These are phyloP conservation scores for Pythium monospermum DNA, from an alignment of 352 stramenopile species.

Conservation along the genomic window DNA sequence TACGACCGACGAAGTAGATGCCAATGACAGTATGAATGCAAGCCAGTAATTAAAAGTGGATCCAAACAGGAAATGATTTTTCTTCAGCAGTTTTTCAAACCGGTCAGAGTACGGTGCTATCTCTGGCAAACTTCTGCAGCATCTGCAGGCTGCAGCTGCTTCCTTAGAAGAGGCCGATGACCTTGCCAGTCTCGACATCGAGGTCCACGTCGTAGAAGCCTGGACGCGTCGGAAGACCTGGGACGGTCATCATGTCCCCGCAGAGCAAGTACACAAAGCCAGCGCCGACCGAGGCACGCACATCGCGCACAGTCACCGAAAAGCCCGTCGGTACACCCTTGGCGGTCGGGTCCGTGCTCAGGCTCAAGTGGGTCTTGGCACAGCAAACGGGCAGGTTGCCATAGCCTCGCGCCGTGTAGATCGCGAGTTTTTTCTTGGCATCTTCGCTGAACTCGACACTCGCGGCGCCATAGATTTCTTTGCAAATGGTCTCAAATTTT, in stretches of 20 bases:
- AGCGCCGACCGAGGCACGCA: constrained; percentile 93
- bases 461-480: constrained; percentile 96
- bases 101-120: no score
- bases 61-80: no score
- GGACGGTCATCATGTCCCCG: constrained; percentile 99
- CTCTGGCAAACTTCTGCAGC: no score
- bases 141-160: no score
- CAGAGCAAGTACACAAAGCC: constrained; percentile 95
- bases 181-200: constrained; percentile 90
- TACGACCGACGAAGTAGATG: constrained; percentile 5
- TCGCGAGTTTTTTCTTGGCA: constrained; percentile 91
- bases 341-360: constrained; percentile 91
- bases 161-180: constrained; percentile 93
- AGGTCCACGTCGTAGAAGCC: constrained; percentile 99
- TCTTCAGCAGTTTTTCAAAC: no score
- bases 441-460: constrained; percentile 93
- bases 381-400: constrained; percentile 92
- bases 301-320: constrained; percentile 92
- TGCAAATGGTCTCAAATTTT: constrained; percentile 96
- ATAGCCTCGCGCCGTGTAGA: constrained; percentile 84
- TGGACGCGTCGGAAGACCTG: constrained; percentile 95
- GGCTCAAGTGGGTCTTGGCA: constrained; percentile 98
- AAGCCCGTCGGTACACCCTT: constrained; percentile 96
- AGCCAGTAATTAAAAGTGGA: no score
- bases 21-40: no score